Base-by-base conservation (phyloP, 2,329 filamentous ascomycete genomes). In the Geosmithia putterillii region DNA sequence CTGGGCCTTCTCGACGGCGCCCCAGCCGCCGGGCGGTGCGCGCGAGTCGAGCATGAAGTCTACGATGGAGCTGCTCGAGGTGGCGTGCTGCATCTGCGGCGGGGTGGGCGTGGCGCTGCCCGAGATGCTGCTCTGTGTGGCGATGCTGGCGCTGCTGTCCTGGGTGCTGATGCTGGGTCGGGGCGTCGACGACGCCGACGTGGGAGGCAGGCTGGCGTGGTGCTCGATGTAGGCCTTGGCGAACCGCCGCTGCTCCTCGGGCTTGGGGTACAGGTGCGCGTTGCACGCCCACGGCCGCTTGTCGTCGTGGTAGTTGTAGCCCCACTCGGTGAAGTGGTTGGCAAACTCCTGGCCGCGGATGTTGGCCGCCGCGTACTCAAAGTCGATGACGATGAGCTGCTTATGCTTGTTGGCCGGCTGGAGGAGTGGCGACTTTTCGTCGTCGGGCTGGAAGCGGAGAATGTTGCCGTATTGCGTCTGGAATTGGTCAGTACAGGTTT, bases 391-490 rank as follows among this genome's bases (percentile, higher is more conserved):
- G 15, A 96, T 76, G 14, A 98, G 76, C 63, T 94, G 90, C 62
- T 94, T 96, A 66, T 98, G 92, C 52, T 90, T 81, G 62, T 96
- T 96, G 46, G 85, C 81, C 0, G 92, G 88, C 41, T 92, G 76
- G 10, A 95, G 73, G 7, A 96, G 74, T 1, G 90, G 92, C 1
- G 89, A 95, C 52, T 88, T 82, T 51, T 86, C 76, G 59, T 79
- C 73, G 44, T 79, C 72, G 2, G 76, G 76, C 3, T 69, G 67
- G 41, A 81, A 62, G 34, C 89, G 86, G 41, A 98, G 78, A 48
- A 98, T 92, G 58, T 98, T 98, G 50, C 92, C 92, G 56, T 98
- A 96, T 79, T 98, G 92, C 4, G 92, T 95, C 87, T 94, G 47
- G 10, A 6, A 21, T 12, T 32, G 3, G 37, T 39, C 19, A 39